Base-by-base conservation (phyloP, 768 basidiomycete species). In the Infundibulicybe gibba region DNA sequence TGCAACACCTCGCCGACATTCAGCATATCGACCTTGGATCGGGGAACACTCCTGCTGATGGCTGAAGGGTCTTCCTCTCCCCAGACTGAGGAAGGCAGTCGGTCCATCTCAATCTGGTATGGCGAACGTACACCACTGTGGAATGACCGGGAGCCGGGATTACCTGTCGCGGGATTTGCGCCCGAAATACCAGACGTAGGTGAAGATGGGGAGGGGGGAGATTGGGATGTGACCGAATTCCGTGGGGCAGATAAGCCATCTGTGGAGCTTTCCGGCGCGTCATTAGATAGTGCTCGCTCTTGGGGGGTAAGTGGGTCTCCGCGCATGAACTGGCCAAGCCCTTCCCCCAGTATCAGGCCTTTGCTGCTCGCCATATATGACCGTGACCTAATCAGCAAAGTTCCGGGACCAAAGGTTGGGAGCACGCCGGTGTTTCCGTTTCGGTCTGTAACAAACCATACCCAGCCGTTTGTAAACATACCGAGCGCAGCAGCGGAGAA, bases 381-480 rank as follows among this genome's bases (percentile, higher is more conserved):
- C 14, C 81, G 72, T 30, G 81, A 83, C 17, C 83, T 74, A 51
- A 94, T 76, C 55, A 98, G 83, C 16, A 97, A 72, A 1, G 95
- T 95, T 14, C 91, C 92, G 0, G 90, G 76, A 5, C 90, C 94
- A 58, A 92, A 90, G 0, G 94, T 95, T 13, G 91, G 88, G 41
- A 93, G 64, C 50, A 94, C 75, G 19, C 81, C 92, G 31, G 70
- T 72, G 53, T 77, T 74, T 13, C 81, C 81, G 4, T 62, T 58
- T 15, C 65, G 56, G 68, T 91, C 87, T 3, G 78, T 78, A 49
- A 94, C 91, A 61, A 95, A 79, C 94, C 93, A 95, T 47, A 93
- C 72, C 71, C 80, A 94, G 44, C 91, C 91, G 25, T 79, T 80
- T 47, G 81, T 81, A 56, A 83, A 83, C 76, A 92, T 82, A 50